Conservation (phyloP, 1,284 basidiomycete genomes). For the Uromyces viciae-fabae region DNA sequence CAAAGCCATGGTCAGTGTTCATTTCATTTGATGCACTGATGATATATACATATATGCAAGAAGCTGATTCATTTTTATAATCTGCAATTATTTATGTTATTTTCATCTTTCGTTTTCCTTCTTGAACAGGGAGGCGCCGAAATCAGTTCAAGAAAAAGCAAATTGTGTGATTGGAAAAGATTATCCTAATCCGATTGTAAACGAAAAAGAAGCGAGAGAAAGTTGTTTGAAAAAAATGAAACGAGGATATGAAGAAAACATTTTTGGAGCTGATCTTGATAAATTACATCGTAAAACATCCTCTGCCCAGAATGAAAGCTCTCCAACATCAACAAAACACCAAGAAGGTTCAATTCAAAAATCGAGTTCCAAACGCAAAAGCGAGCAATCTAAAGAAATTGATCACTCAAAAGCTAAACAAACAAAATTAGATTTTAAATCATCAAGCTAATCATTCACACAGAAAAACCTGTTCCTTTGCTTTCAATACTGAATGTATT, state of each 20-base stretch:
- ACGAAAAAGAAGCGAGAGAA: conserved; percentile 12
- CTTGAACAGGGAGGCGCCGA: conserved; percentile 56
- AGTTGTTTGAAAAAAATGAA: conserved; percentile 29
- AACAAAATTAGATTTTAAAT: neutral
- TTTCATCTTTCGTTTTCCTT: no score
- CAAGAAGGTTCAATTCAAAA: no score
- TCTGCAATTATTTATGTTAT: no score
- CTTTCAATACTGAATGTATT: no score
- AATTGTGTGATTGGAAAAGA: conserved; percentile 56
- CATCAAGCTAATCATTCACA: neutral
- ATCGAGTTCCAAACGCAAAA: no score
- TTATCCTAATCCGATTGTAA: conserved; percentile 52
- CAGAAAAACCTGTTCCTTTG: no score
- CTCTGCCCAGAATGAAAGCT: no score
- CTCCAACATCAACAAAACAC: no score
- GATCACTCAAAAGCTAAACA: no score
- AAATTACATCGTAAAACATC: neutral
- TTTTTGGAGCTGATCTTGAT: conserved; percentile 3
- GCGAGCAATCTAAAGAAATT: no score
- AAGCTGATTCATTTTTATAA: conserved; percentile 48
- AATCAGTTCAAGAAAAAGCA: conserved; percentile 54
- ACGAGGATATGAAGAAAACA: conserved; percentile 16
- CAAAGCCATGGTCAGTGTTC: conserved; percentile 51
- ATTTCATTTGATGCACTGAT: neutral
- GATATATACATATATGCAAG: no score